Conservation (phyloP, 352 stramenopile genomes). For the Halophytophthora batemanensis region DNA sequence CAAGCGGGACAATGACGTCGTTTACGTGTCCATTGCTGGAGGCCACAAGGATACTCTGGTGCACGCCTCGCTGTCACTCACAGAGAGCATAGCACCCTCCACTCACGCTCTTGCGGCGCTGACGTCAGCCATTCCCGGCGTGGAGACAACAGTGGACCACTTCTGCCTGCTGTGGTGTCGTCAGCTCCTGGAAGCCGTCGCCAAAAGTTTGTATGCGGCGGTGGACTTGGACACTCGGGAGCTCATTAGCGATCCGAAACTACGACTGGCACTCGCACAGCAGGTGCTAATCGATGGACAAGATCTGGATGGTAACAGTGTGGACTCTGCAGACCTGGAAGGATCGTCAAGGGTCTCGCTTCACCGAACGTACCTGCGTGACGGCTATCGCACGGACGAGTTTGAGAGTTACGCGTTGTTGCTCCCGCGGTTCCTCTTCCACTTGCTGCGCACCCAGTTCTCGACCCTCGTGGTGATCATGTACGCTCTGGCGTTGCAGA, state of each 20-base stretch:
- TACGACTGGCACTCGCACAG: constrained; percentile 43
- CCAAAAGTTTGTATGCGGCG: constrained; percentile 54
- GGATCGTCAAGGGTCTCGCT: constrained; percentile 23
- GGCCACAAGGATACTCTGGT: constrained; percentile 81
- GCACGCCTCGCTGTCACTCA: constrained; percentile 38
- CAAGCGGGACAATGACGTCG: constrained; percentile 21
- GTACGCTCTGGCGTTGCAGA: constrained; percentile 60
- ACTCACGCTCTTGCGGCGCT: constrained; percentile 42
- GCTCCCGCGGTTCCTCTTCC: constrained; percentile 46
- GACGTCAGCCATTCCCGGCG: constrained; percentile 56
- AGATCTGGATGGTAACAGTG: constrained; percentile 1
- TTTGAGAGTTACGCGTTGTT: constrained; percentile 41
- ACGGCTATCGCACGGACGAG: constrained; percentile 51
- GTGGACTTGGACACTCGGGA: constrained; percentile 47
- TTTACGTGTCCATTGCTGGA: constrained; percentile 76
- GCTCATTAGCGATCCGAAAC: constrained; percentile 35
- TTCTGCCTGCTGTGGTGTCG: constrained; percentile 85
- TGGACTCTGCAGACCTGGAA: constrained; percentile 13
- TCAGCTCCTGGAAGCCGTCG: constrained; percentile 66
- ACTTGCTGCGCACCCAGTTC: constrained; percentile 46
- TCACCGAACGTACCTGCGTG: constrained; percentile 45
- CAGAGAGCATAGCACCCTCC: constrained; percentile 28
- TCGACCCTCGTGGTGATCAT: constrained; percentile 55
- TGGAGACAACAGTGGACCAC: constrained; percentile 72
- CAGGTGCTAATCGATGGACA: constrained; percentile 34